These are phyloP conservation scores for Hapsidospora chrysogenum DNA, from an alignment of 495 filamentous ascomycete genomes.

Conservation along the genomic window DNA sequence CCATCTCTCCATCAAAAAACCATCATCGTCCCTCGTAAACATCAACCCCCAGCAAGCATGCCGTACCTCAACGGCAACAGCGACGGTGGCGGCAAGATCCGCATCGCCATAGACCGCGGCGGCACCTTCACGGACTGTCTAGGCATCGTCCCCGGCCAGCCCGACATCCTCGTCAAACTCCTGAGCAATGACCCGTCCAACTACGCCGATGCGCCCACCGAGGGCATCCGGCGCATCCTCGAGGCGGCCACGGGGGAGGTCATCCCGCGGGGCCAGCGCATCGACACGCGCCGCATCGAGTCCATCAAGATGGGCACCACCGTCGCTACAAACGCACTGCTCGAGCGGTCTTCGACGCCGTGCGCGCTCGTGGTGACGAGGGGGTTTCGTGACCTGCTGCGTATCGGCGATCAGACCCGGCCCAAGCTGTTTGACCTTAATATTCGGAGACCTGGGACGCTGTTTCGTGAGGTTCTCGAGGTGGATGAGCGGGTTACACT, in stretches of 20 bases:
- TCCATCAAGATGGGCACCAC: conserved; percentile 68
- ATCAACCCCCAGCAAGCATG: too few species aligned
- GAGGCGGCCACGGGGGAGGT: conserved; percentile 6
- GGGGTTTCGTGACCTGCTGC: conserved; percentile 73
- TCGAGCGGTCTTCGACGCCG: conserved; percentile 75
- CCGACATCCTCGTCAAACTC: conserved; percentile 32
- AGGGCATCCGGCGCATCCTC: conserved; percentile 17
- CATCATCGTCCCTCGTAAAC: too few species aligned
- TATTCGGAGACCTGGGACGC: conserved; percentile 50
- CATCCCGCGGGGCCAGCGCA: conserved; percentile 5
- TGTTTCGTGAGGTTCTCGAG: conserved; percentile 17
- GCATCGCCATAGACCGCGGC: conserved; percentile 25
- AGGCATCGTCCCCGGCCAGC: conserved; percentile 29
- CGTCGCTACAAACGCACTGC: conserved; percentile 60
- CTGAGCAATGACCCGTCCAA: conserved; percentile 31
- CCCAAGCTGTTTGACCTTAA: conserved; percentile 61
- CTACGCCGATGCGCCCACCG: conserved; percentile 33
- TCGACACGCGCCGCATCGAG: conserved; percentile 12
- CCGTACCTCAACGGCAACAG: too few species aligned
- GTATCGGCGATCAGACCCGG: conserved; percentile 60
- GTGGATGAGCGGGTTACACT: conserved; percentile 11
- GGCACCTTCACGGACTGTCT: conserved; percentile 54
- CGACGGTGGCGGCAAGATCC: too few species aligned
- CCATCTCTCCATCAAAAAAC: too few species aligned
- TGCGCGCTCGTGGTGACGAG: conserved; percentile 75